Conservation (phyloP, 2,329 filamentous ascomycete genomes). For the Epichloe aotearoae region DNA sequence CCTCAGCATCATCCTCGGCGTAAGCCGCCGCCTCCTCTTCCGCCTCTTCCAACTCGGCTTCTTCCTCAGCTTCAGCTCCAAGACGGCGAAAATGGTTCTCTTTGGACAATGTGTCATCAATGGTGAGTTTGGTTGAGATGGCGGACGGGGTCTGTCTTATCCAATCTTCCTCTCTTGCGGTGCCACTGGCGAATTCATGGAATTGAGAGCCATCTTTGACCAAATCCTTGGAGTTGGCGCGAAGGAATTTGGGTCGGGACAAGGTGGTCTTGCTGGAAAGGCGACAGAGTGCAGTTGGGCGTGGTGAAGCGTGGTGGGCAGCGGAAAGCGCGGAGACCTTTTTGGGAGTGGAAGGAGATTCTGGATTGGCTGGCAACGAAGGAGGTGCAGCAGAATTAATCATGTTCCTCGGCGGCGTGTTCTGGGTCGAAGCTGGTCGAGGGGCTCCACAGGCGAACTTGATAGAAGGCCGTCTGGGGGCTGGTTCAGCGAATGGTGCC, state of each 20-base stretch:
- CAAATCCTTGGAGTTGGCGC: conserved; percentile 36
- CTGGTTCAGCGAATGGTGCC: conserved; percentile 22
- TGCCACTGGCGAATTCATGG: conserved; percentile 82
- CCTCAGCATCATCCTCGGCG: conserved; percentile 34
- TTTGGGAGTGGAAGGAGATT: conserved; percentile 21
- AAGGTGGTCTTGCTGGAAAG: conserved; percentile 12
- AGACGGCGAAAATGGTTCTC: conserved; percentile 80
- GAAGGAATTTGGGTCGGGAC: conserved; percentile 32
- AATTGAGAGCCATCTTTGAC: conserved; percentile 51
- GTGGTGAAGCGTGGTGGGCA: conserved; percentile 12
- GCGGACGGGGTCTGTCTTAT: conserved; percentile 55
- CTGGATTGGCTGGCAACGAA: conserved; percentile 9
- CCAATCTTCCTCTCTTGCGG: conserved; percentile 81
- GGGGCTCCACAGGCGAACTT: conserved; percentile 60
- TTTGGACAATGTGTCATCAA: conserved; percentile 79
- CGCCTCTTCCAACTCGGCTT: conserved; percentile 64
- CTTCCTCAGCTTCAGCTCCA: conserved; percentile 82
- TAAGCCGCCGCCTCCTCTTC: conserved; percentile 32
- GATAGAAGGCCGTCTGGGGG: conserved; percentile 48
- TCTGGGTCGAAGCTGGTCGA: conserved; percentile 27
- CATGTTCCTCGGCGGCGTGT: conserved; percentile 20
- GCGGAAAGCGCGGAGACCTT: conserved; percentile 12
- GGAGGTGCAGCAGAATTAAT: conserved; percentile 3
- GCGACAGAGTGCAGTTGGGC: conserved; percentile 8
- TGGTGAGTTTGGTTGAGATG: conserved; percentile 60